These are phyloP conservation scores for Zymoseptoria pseudotritici DNA, from an alignment of 2,329 filamentous ascomycete genomes.

Conservation along the genomic window DNA sequence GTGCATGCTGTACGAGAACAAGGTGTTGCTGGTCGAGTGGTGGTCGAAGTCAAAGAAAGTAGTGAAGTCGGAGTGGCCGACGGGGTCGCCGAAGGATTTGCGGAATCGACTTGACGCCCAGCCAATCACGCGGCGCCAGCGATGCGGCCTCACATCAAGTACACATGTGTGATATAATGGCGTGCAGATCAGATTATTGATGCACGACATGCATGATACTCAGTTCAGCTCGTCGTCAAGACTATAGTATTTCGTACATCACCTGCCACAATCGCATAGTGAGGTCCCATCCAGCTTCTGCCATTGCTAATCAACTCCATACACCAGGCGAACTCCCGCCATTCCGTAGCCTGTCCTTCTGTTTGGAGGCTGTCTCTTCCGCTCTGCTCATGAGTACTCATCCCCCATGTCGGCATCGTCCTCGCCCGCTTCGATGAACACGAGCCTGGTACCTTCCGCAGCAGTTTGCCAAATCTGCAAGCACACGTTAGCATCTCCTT, in stretches of 20 bases:
- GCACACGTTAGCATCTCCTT: constrained; percentile 25
- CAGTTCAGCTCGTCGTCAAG: not conserved
- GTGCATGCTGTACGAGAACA: not conserved
- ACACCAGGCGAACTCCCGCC: constrained; percentile 3
- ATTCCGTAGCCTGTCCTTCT: not conserved
- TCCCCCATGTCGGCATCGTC: constrained; percentile 34
- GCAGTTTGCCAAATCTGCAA: constrained; percentile 49
- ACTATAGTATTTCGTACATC: not conserved
- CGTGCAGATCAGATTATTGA: not conserved
- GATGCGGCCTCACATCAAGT: not conserved
- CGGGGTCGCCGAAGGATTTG: not conserved
- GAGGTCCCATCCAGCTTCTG: not conserved
- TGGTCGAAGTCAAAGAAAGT: not conserved
- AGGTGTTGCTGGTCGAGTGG: not conserved
- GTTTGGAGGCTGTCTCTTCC: not conserved
- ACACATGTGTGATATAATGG: not conserved
- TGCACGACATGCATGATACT: not conserved
- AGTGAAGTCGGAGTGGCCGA: not conserved
- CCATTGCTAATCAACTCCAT: constrained; percentile 7
- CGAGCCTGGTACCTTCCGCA: constrained; percentile 45
- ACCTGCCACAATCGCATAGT: not conserved
- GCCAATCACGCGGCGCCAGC: not conserved
- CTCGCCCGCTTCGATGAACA: constrained; percentile 48
- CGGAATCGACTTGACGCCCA: not conserved
- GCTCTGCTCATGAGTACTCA: constrained; percentile 22